Evolutionary conservation across 164 flowering plant species (phyloP).

Genomic region (Liriodendron chinense): DNA sequence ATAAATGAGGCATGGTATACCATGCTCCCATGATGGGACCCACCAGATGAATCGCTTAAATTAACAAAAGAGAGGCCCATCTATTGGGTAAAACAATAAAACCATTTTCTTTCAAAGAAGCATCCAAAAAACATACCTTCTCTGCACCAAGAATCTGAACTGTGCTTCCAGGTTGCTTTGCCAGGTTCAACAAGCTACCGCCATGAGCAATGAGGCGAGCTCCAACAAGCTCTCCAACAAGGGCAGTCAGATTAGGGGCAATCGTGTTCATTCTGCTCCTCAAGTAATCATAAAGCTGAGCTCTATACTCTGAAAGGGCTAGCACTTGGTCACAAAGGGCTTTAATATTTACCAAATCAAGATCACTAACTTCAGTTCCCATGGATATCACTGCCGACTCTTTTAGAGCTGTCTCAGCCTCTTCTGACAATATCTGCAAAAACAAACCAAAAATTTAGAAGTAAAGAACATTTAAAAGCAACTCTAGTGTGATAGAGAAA

Average conservation of each 20-base stretch:
- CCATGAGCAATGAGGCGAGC: conserved; percentile 96
- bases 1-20: not conserved
- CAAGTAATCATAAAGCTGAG: conserved; percentile 77
- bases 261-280: conserved; percentile 85
- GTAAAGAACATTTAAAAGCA: not conserved
- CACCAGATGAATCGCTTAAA: too few species aligned
- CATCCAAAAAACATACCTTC: conserved; percentile 26
- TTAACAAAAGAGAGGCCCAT: too few species aligned
- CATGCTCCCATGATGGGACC: too few species aligned
- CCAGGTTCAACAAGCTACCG: conserved; percentile 85
- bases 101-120: not conserved
- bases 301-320: conserved; percentile 82
- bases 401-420: conserved; percentile 76
- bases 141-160: conserved; percentile 96
- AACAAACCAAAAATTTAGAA: not conserved
- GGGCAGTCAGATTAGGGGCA: conserved; percentile 87
- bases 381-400: conserved; percentile 85
- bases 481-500: too few species aligned
- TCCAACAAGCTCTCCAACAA: conserved; percentile 95
- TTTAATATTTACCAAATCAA: conserved; percentile 75
- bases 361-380: conserved; percentile 94
- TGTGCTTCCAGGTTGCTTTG: conserved; percentile 94
- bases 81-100: too few species aligned
- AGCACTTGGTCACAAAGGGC: conserved; percentile 86
- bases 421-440: conserved; percentile 62